These are phyloP conservation scores for Puccinia coronata DNA, from an alignment of 1,284 basidiomycete species.

Conservation along the genomic window DNA sequence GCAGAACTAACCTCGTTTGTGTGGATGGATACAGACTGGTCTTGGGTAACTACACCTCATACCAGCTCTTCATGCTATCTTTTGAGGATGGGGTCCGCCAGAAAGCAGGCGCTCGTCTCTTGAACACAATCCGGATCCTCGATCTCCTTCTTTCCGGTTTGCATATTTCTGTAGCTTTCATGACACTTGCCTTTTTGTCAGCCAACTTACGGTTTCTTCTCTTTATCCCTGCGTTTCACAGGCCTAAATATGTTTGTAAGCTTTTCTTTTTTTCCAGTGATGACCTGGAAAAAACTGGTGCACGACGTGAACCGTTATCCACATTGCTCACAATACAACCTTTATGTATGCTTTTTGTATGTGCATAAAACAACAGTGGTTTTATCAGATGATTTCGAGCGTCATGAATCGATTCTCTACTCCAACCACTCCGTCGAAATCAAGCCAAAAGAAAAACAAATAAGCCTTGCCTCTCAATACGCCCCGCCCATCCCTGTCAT, in stretches of 20 bases:
- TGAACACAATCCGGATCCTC: slow-evolving; percentile 41
- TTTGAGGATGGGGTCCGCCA: slow-evolving; percentile 23
- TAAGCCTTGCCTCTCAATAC: not conserved
- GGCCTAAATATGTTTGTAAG: slow-evolving; percentile 48
- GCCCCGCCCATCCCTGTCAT: not conserved
- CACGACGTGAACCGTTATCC: no score
- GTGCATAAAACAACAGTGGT: no score
- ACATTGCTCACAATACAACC: no score
- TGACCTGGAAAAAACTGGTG: no score
- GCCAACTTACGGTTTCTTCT: not conserved
- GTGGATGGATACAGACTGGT: slow-evolving; percentile 26
- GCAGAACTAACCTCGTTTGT: not conserved
- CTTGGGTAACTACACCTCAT: slow-evolving; percentile 42
- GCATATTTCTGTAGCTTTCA: not conserved
- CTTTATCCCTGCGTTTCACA: not conserved
- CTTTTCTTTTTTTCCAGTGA: not conserved
- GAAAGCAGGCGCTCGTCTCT: slow-evolving; percentile 27
- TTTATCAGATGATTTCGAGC: slow-evolving; percentile 50
- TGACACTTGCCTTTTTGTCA: not conserved
- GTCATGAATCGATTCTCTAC: slow-evolving; percentile 26
- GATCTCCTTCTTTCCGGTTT: slow-evolving; percentile 42
- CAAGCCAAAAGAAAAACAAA: slow-evolving; percentile 1
- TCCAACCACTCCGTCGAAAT: not conserved
- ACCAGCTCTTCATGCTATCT: slow-evolving; percentile 25
- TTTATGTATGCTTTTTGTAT: no score